A percentile compares a stretch with the other conserved stretches of the same genome.
phyloP scores from a whole-genome alignment of 768 basidiomycete genomes.

The Clitopilus hobsonii region DNA sequence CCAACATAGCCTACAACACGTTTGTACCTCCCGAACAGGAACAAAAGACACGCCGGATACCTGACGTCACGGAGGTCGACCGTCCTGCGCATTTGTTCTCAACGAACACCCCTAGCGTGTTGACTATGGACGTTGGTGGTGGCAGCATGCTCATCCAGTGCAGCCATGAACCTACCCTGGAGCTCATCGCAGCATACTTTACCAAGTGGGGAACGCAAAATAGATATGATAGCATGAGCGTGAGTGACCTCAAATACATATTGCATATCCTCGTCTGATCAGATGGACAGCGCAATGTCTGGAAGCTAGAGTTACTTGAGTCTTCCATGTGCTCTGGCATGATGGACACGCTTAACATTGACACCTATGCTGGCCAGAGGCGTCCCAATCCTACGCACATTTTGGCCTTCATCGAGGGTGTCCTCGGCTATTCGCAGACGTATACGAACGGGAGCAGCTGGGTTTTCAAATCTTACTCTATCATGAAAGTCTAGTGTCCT shows the following conservation, averaged over 20 bases:
- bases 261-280: neutral
- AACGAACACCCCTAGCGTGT: slow-evolving; percentile 22
- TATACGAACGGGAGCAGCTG: slow-evolving; percentile 22
- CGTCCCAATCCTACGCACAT: slow-evolving; percentile 28
- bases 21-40: slow-evolving; percentile 2
- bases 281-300: slow-evolving; percentile 21
- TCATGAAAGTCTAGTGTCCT: neutral
- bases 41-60: slow-evolving; percentile 16
- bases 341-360: slow-evolving; percentile 27
- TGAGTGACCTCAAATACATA: slow-evolving; percentile 8
- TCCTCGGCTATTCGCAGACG: slow-evolving; percentile 30
- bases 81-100: slow-evolving; percentile 30
- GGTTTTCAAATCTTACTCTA: neutral
- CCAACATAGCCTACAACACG: slow-evolving; percentile 1
- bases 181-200: slow-evolving; percentile 28
- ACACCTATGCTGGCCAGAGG: slow-evolving; percentile 14
- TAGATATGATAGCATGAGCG: slow-evolving; percentile 22
- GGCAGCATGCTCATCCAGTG: slow-evolving; percentile 25
- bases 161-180: slow-evolving; percentile 33
- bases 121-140: slow-evolving; percentile 24
- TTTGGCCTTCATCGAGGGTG: slow-evolving; percentile 34
- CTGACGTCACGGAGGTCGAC: slow-evolving; percentile 20
- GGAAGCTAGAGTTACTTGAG: slow-evolving; percentile 28
- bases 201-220: slow-evolving; percentile 31
- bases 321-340: slow-evolving; percentile 29